Conservation (phyloP, 441 rosid species). For the Omphalea diandra region DNA sequence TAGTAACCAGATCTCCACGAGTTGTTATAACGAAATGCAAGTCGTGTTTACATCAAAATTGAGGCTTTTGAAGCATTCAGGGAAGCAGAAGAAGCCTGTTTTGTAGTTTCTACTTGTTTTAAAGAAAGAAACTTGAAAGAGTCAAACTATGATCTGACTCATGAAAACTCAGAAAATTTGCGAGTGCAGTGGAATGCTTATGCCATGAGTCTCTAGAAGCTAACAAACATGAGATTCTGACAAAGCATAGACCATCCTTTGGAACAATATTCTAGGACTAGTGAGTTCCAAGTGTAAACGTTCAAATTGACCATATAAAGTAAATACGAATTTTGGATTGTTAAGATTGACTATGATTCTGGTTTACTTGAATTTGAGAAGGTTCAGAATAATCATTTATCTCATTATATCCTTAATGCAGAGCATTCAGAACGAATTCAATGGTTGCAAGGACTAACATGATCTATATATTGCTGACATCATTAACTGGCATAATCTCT, state of each 20-base stretch:
- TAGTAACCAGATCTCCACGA: neutral
- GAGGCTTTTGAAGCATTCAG: neutral
- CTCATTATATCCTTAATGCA: neutral
- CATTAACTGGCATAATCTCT: neutral
- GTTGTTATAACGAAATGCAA: neutral
- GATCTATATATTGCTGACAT: neutral
- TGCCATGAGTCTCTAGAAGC: neutral
- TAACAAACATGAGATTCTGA: neutral
- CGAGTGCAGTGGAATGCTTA: neutral
- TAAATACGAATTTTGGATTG: neutral
- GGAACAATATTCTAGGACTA: too few species aligned
- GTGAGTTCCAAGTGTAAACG: neutral
- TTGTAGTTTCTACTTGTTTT: neutral
- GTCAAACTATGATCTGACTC: neutral
- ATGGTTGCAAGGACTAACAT: neutral
- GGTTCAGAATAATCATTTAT: neutral
- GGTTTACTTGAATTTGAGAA: neutral
- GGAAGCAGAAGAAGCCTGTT: conserved; percentile 1
- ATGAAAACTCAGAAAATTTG: neutral
- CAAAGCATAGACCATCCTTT: neutral
- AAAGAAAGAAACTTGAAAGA: neutral
- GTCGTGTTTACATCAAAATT: neutral
- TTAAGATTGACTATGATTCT: neutral
- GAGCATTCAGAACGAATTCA: neutral
- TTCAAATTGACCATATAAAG: neutral